Percentiles rank a stretch among this genome's conserved stretches.
Evolutionary conservation across 768 basidiomycete species (phyloP).

Genomic region (Cytidiella melzeri): DNA sequence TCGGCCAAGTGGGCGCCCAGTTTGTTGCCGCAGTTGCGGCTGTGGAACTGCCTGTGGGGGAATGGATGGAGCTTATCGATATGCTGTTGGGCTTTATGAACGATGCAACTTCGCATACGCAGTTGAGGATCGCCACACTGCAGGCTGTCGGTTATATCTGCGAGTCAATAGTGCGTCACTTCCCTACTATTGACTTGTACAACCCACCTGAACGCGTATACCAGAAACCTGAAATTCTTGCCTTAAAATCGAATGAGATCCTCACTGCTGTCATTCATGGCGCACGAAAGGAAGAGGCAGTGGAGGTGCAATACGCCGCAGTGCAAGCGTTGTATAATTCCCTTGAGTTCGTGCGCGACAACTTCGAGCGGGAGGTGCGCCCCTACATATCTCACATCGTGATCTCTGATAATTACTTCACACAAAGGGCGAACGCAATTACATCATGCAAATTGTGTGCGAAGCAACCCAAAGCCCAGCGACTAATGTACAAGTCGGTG

Average conservation of each 20-base stretch:
- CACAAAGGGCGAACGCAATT: slow-evolving; percentile 91
- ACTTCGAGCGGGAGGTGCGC: slow-evolving; percentile 93
- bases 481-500: slow-evolving; percentile 85
- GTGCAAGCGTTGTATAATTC: slow-evolving; percentile 92
- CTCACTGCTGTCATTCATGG: slow-evolving; percentile 98
- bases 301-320: slow-evolving; percentile 89
- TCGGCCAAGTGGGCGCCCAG: slow-evolving; percentile 85
- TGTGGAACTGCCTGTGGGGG: slow-evolving; percentile 81
- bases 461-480: slow-evolving; percentile 89
- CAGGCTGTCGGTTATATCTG: slow-evolving; percentile 98
- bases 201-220: slow-evolving; percentile 14
- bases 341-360: slow-evolving; percentile 94
- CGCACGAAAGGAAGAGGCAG: slow-evolving; percentile 90
- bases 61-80: slow-evolving; percentile 90
- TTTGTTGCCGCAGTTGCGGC: slow-evolving; percentile 92
- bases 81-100: slow-evolving; percentile 84
- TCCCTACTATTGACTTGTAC: slow-evolving; percentile 1
- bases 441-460: slow-evolving; percentile 99
- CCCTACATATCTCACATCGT: slow-evolving; percentile 1
- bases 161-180: slow-evolving; percentile 80
- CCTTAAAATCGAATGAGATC: slow-evolving; percentile 90
- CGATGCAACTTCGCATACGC: slow-evolving; percentile 53
- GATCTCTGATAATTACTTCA: not conserved
- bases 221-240: slow-evolving; percentile 90
- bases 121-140: slow-evolving; percentile 79